Evolutionary conservation across 768 basidiomycete species (phyloP), one percentile per base, ranked within the genome.

Genomic region (Hygrocybe punicea): DNA sequence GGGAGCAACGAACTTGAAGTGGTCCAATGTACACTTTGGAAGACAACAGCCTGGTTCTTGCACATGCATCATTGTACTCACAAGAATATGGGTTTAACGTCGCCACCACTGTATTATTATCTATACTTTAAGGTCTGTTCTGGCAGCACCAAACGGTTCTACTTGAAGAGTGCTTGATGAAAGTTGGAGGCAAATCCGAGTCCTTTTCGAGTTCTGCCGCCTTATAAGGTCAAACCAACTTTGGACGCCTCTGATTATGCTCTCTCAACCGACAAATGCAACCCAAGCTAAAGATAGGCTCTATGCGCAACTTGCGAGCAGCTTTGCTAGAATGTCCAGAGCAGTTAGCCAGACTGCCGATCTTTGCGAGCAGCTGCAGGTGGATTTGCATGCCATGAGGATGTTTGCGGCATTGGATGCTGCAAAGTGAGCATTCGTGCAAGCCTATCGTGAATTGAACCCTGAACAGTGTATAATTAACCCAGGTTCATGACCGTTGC

Each of bases 281-380:
- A 86, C 85, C 0, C 87, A 87, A 60, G 82, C 87, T 35, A 94
- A 93, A 71, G 85, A 91, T 62, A 73, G 89, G 55, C 84, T 93
- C 21, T 93, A 93, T 65, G 78, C 81, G 37, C 89, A 92, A 65
- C 81, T 94, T 3, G 81, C 89, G 4, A 77, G 81, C 48, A 86
- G 83, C 47, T 69, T 94, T 3, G 81, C 81, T 25, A 76, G 85
- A 49, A 84, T 93, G 70, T 83, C 85, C 50, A 72, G 82, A 17
- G 84, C 86, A 0, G 78, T 93, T 49, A 76, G 79, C 23, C 86
- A 84, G 62, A 90, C 91, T 1, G 86, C 89, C 36, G 85, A 85
- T 62, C 77, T 92, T 21, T 87, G 89, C 70, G 89, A 87, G 66
- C 81, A 84, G 53, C 78, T 93, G 62, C 84, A 89, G 60, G 78